Evolutionary conservation across 2,329 filamentous ascomycete species (phyloP).

Genomic region (Cladophialophora psammophila): DNA sequence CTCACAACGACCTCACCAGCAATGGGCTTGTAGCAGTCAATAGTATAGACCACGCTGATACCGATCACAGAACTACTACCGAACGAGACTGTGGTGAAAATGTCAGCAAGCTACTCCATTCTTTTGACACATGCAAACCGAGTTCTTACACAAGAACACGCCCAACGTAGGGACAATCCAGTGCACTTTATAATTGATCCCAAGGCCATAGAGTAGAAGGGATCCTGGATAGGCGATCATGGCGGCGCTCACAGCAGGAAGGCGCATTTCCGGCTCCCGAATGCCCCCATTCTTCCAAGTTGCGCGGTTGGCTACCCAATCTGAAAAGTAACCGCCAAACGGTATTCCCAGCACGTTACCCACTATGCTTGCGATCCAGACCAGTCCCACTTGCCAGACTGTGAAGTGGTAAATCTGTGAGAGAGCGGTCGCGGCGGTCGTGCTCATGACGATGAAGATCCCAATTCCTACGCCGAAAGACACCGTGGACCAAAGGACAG

Average conservation of each 20-base stretch:
- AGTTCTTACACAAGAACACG: conserved; percentile 14
- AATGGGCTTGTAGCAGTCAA: conserved; percentile 18
- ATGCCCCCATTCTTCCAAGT: conserved; percentile 52
- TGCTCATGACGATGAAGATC: conserved; percentile 43
- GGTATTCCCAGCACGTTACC: conserved; percentile 59
- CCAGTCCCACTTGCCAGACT: conserved; percentile 47
- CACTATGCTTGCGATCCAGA: conserved; percentile 62
- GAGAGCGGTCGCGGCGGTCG: conserved; percentile 37
- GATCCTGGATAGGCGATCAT: conserved; percentile 12
- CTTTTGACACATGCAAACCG: too few relatives aligned
- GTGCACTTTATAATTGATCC: conserved; percentile 8
- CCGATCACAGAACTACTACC: background rate
- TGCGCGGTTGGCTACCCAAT: conserved; percentile 56
- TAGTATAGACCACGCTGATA: conserved; percentile 11
- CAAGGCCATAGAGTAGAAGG: conserved; percentile 5
- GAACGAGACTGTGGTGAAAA: too few relatives aligned
- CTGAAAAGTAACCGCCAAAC: conserved; percentile 61
- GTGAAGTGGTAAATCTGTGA: conserved; percentile 17
- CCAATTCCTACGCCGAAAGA: conserved; percentile 41
- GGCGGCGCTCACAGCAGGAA: conserved; percentile 40
- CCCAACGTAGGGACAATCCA: conserved; percentile 13
- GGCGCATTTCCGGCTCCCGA: conserved; percentile 60
- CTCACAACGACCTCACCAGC: conserved; percentile 17
- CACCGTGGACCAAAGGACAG: conserved; percentile 37
- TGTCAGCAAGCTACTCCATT: too few relatives aligned